Evolutionary conservation across 2,329 filamentous ascomycete species (phyloP), one percentile per base, ranked within the genome.

Genomic region (Hypocreales sp.): DNA sequence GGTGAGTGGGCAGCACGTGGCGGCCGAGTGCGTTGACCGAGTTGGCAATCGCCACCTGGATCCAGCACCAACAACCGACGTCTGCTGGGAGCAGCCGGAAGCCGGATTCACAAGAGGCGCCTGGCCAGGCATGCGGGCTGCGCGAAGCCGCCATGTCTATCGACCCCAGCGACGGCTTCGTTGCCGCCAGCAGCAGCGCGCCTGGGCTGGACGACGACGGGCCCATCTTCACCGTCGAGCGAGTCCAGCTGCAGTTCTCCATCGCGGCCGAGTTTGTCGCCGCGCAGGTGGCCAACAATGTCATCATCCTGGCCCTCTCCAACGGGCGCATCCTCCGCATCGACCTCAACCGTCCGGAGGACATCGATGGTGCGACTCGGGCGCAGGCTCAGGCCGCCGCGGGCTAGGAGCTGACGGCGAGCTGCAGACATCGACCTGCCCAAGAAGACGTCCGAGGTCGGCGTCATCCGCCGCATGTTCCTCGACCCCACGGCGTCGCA

Each of bases 401-500:
- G 21, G 25, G 27, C 8, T 11, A 27, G 24, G 23, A 20, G 7
- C 24, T 32, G 28, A 31, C 35, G 30, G 35, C 28, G n/a, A n/a
- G 8, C 20, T 28, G 8, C 42, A 92, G 87, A 98, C 55, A 93
- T 98, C 50, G 90, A 98, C 51, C 72, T 98, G 7, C 90, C 90
- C 20, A 93, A 92, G 59, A 90, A 87, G 45, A 72, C 82, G 11
- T 78, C 82, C 20, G 87, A 98, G 51, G 71, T 90, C 33, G 90
- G 90, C 39, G 70, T 93, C 28, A 95, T 98, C 46, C 77, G 80
- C 40, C 82, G 80, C 59, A 83, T 98, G 70, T 98, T 98, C 58
- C 79, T 98, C 46, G 90, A 98, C 47, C 87, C 90, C 16, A 93
- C 87, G 8, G 90, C 90, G 16, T 94, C 84, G 5, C 90, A 98